A percentile compares a stretch with the other conserved stretches of the same genome.
These are phyloP conservation scores for Corylus heterophylla DNA, from an alignment of 306 rosid species.

Conservation along the genomic window DNA sequence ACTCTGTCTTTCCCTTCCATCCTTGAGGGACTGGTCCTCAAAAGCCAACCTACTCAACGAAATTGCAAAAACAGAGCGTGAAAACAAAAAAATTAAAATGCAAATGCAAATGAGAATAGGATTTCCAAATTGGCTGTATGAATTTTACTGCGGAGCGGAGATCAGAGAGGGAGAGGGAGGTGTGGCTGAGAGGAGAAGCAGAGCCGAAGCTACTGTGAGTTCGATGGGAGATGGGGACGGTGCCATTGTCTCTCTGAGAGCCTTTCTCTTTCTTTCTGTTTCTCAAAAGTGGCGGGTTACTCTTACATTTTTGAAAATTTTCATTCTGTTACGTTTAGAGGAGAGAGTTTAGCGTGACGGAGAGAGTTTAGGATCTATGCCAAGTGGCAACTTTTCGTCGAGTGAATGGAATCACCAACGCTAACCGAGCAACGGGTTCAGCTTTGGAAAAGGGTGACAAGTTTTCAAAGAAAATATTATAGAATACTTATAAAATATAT, in stretches of 20 bases:
- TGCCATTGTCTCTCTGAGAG: constrained; percentile 39
- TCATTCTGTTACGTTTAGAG: neutral
- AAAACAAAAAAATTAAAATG: neutral
- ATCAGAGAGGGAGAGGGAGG: constrained; percentile 29
- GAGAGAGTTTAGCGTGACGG: neutral
- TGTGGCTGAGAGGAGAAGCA: constrained; percentile 60
- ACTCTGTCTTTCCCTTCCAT: constrained; percentile 24
- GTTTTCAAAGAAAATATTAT: no score
- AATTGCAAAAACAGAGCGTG: constrained; percentile 26
- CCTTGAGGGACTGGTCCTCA: constrained; percentile 24
- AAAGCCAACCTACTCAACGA: constrained; percentile 38
- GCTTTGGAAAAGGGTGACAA: no score
- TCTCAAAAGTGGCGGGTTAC: constrained; percentile 62
- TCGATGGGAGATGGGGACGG: constrained; percentile 64
- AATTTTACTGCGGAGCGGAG: constrained; percentile 37
- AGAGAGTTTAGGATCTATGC: neutral
- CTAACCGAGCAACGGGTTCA: no score
- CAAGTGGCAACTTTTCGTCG: neutral
- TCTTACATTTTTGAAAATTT: constrained; percentile 26
- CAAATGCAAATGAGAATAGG: neutral
- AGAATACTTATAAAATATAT: no score
- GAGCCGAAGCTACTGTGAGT: constrained; percentile 69
- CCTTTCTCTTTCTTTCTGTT: constrained; percentile 24
- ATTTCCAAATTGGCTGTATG: neutral
- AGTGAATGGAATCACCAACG: no score